Evolutionary conservation across 2,329 filamentous ascomycete species (phyloP), one percentile per base, ranked within the genome.

Genomic region (Nemania sp.): DNA sequence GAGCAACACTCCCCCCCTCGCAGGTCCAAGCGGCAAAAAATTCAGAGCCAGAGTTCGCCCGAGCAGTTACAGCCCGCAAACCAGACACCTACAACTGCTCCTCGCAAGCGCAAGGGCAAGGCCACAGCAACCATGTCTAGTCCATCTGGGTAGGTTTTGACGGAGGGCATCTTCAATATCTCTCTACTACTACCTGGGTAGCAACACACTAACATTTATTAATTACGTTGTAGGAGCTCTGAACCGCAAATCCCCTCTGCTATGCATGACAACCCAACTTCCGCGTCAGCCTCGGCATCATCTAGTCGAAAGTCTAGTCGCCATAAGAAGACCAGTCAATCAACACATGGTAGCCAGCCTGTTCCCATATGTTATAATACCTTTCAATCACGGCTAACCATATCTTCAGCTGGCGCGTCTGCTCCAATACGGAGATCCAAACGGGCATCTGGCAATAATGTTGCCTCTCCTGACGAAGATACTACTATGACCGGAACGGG

Each of bases 231-330:
- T 11, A 66, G 49, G 10, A 68, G 74, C 75, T 90, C 89, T 78
- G 87, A 88, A 73, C 87, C 89, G 73, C 85, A 88, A 72, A 89
- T 88, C 75, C 87, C 89, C 73, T 85, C 88, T 70, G 89, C 89
- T 77, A 88, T 90, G 72, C 84, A 86, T 66, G 86, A 89, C 66
- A 80, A 81, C 79, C 83, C 79, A 68, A 75, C 81, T 68, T 78
- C 84, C 38, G 83, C 88, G 41, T 87, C 90, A 52, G 63, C 65
- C 13, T 73, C 71, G 64, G 86, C 89, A 26, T 86, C 89, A 24
- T 89, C 90, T 0, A 92, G 89, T 78, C 88, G 92, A 74, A 94
- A 93, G 79, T 89, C 91, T 41, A 89, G 87, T 77, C 88, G 91
- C 70, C 88, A 85, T 77, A 94, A 92, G 82, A 93, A 91, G 81